Evolutionary conservation across 352 stramenopile species (phyloP).

Genomic region (Thraustotheca clavata): DNA sequence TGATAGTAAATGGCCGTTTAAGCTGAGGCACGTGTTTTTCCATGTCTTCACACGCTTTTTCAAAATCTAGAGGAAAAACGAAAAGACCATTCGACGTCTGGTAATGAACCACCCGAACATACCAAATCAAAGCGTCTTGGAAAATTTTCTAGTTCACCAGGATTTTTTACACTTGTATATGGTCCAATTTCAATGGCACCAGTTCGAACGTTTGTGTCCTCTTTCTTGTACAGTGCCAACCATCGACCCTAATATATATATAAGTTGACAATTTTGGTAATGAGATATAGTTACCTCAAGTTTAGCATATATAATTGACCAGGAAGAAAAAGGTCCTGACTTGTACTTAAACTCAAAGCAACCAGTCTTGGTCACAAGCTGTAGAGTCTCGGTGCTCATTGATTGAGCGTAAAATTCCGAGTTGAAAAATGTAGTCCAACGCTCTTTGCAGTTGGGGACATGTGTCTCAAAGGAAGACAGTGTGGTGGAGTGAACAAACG

Average conservation of each 20-base stretch:
- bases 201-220: constrained; percentile 43
- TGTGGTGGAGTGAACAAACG: not conserved
- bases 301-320: not conserved
- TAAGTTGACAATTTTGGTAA: not conserved
- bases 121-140: constrained; percentile 60
- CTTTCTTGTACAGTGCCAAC: constrained; percentile 62
- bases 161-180: constrained; percentile 55
- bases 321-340: not conserved
- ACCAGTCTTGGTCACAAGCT: not conserved
- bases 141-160: constrained; percentile 61
- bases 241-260: constrained; percentile 33
- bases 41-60: constrained; percentile 16
- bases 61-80: constrained; percentile 63
- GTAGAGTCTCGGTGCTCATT: not conserved
- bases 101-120: constrained; percentile 60
- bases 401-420: not conserved
- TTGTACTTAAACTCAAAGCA: constrained; percentile 18
- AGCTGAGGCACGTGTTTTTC: not conserved
- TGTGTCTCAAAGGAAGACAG: not conserved
- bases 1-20: not conserved
- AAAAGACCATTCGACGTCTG: constrained; percentile 63
- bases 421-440: not conserved
- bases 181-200: constrained; percentile 61
- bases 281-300: constrained; percentile 1
- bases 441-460: not conserved